Base-by-base conservation (phyloP, 352 stramenopile genomes). In the Pythium folliculosum region DNA sequence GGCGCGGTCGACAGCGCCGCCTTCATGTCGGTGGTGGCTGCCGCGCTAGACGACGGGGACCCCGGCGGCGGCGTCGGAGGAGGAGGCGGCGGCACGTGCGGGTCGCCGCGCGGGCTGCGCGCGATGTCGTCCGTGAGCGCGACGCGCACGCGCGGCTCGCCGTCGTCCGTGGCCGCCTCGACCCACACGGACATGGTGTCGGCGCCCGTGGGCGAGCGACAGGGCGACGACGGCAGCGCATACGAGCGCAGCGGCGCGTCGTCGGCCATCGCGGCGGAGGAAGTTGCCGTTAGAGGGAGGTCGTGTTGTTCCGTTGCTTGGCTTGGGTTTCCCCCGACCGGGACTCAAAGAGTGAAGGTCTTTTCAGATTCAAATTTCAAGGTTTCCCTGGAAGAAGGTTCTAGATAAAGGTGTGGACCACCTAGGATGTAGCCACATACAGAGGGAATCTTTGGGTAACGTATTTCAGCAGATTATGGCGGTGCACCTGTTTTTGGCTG, bases 161-260 rank as follows among this genome's bases (percentile, higher is more conserved):
- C 71, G 49, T 71, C 70, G 49, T 72, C 70, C 0, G 70, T 63
- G 50, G 40, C 65, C 40, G 81, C 73, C 60, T 90, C 75, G 23
- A 86, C 77, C 80, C 78, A 90, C 5, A 89, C 71, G 3, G 78
- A 81, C 63, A 85, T 77, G 55, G 73, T 75, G 49, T 89, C 77
- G 0, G 75, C 76, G 23, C 81, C 75, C 2, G 70, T 78, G 59
- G 80, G 77, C 48, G 80, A 89, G 37, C 70, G 78, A 48, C 65
- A 76, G 10, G 85, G 85, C 48, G 85, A 93, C 54, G 77, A 60
- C n/a, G 85, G 83, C 70, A 93, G 72, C 60, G 72, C 71, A 66
- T 86, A 93, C 47, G 83, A 90, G 63, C 79, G 75, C 56, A 91
- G 66, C 51, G 60, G 65, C 69, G 45, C 22, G 21, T 64, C 52